Evolutionary conservation across 2,329 filamentous ascomycete genomes (phyloP).

Genomic region (Cyphellophora europaea): DNA sequence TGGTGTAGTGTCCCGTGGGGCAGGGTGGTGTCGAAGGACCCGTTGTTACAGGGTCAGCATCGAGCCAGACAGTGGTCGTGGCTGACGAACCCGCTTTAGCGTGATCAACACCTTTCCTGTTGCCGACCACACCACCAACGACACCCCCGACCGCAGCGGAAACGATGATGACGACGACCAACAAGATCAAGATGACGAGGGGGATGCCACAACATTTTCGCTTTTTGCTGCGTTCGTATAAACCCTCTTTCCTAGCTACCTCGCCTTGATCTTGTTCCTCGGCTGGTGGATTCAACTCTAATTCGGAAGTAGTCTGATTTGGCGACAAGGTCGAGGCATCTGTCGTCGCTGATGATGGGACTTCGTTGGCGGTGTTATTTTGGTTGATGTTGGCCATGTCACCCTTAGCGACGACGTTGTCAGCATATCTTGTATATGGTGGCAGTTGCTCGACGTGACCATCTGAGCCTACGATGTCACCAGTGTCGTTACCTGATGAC

Average conservation of each 20-base stretch:
- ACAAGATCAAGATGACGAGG: constrained; percentile 39
- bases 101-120: constrained; percentile 22
- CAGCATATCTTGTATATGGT: constrained; percentile 83
- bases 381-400: constrained; percentile 16
- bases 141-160: constrained; percentile 43
- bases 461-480: constrained; percentile 76
- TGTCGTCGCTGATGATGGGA: constrained; percentile 5
- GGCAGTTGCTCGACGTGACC: constrained; percentile 87
- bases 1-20: constrained; percentile 39
- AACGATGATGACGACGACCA: constrained; percentile 37
- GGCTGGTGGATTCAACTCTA: constrained; percentile 13
- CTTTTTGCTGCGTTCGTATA: constrained; percentile 32
- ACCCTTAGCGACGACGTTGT: constrained; percentile 56
- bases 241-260: constrained; percentile 27
- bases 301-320: constrained; percentile 8
- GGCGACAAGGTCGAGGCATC: not conserved
- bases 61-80: constrained; percentile 39
- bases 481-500: constrained; percentile 76
- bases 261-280: constrained; percentile 15
- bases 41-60: constrained; percentile 40
- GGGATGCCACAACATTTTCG: constrained; percentile 42
- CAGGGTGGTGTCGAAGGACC: constrained; percentile 30
- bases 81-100: constrained; percentile 24
- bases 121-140: constrained; percentile 44
- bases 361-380: not conserved